These are phyloP conservation scores for Ceratobasidium papillatum DNA, from an alignment of 1,284 basidiomycete genomes.

Conservation along the genomic window DNA sequence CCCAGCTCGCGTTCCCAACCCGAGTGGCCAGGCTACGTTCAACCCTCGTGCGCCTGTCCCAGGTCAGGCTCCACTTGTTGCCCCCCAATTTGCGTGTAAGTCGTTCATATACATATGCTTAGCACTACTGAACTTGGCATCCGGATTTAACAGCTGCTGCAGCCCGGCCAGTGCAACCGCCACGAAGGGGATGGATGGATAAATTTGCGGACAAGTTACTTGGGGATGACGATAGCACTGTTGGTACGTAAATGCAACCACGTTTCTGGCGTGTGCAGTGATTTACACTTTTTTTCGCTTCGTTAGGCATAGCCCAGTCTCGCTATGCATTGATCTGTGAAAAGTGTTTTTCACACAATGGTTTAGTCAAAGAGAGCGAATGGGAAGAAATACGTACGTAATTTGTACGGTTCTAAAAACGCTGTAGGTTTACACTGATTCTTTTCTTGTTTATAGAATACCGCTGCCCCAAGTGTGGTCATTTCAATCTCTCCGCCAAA, in stretches of 20 bases:
- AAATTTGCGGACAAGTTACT: slow-evolving; percentile 86
- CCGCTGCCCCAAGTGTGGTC: slow-evolving; percentile 75
- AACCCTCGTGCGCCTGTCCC: slow-evolving; percentile 12
- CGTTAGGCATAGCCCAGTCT: slow-evolving; percentile 51
- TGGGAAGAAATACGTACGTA: slow-evolving; percentile 90
- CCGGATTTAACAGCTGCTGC: slow-evolving; percentile 54
- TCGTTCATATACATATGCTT: background rate
- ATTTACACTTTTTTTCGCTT: background rate
- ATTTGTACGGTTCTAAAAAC: slow-evolving; percentile 24
- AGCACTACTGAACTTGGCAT: background rate
- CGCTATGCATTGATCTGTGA: slow-evolving; percentile 95
- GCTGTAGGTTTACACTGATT: slow-evolving; percentile 14
- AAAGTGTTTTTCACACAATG: slow-evolving; percentile 93
- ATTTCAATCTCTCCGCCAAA: slow-evolving; percentile 70
- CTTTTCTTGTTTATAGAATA: slow-evolving; percentile 63
- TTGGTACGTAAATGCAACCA: slow-evolving; percentile 49
- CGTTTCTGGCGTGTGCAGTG: slow-evolving; percentile 2
- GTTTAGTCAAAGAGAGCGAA: slow-evolving; percentile 86
- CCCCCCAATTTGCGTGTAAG: slow-evolving; percentile 34
- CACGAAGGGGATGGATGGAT: slow-evolving; percentile 87
- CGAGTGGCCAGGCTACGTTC: slow-evolving; percentile 10
- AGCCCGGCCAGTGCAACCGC: slow-evolving; percentile 60
- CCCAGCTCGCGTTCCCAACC: slow-evolving; percentile 24
- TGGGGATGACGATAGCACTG: slow-evolving; percentile 77
- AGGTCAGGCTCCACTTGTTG: slow-evolving; percentile 1